Conservation (phyloP, 495 filamentous ascomycete species). For the Clavariopsis aquatica region DNA sequence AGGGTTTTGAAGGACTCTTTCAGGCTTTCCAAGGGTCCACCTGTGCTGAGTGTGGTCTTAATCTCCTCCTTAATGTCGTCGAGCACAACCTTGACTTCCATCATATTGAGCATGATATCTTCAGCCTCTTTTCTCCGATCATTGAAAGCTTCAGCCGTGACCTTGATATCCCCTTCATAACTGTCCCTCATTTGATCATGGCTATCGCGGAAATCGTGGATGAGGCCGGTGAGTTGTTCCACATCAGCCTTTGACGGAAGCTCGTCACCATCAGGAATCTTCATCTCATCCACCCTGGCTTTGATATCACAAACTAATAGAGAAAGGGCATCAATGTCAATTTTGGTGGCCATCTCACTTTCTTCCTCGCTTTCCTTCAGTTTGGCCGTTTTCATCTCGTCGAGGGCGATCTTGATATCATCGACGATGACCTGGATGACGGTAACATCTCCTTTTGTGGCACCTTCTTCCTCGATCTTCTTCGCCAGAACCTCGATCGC, state of each 20-base stretch:
- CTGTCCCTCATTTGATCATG: slow-evolving; percentile 57
- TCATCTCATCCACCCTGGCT: slow-evolving; percentile 68
- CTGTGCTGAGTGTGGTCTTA: slow-evolving; percentile 61
- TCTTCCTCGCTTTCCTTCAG: slow-evolving; percentile 60
- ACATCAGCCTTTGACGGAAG: slow-evolving; percentile 64
- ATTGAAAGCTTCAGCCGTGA: slow-evolving; percentile 77
- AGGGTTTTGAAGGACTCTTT: slow-evolving; percentile 53
- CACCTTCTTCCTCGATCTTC: slow-evolving; percentile 44
- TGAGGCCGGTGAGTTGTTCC: slow-evolving; percentile 64
- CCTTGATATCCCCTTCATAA: slow-evolving; percentile 66
- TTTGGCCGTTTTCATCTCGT: slow-evolving; percentile 67
- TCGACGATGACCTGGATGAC: slow-evolving; percentile 74
- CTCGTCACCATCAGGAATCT: slow-evolving; percentile 63
- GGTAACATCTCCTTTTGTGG: slow-evolving; percentile 63
- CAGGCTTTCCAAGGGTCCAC: slow-evolving; percentile 56
- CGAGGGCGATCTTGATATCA: slow-evolving; percentile 69
- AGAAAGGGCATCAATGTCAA: slow-evolving; percentile 75
- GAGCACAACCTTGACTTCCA: slow-evolving; percentile 58
- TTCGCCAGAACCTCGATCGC: slow-evolving; percentile 59
- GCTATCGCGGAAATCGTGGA: slow-evolving; percentile 62
- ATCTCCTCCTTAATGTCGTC: slow-evolving; percentile 67
- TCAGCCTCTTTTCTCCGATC: slow-evolving; percentile 69
- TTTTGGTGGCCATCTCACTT: slow-evolving; percentile 69
- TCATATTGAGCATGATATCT: slow-evolving; percentile 59
- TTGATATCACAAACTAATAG: slow-evolving; percentile 79